Evolutionary conservation across 2,329 filamentous ascomycete species (phyloP).

Genomic region (Hypocrella siamensis): DNA sequence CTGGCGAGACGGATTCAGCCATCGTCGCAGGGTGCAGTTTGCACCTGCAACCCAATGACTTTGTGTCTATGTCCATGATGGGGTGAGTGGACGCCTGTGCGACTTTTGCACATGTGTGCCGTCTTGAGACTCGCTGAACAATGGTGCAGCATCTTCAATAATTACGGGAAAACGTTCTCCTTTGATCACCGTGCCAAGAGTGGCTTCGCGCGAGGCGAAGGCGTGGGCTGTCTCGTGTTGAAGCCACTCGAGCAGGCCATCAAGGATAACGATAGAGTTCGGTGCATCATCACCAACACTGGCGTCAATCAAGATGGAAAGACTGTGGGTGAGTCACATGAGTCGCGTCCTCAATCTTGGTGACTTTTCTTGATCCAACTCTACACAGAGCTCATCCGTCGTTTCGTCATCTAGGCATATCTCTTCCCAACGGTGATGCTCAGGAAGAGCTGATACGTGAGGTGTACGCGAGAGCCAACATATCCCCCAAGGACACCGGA

Average conservation of each 20-base stretch:
- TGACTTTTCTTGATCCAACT: not conserved
- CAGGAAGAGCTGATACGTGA: constrained; percentile 25
- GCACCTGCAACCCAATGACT: constrained; percentile 27
- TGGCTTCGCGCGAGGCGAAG: constrained; percentile 48
- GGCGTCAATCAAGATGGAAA: constrained; percentile 41
- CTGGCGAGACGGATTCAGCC: constrained; percentile 28
- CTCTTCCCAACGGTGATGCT: constrained; percentile 34
- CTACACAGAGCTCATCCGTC: no score
- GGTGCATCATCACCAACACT: constrained; percentile 32
- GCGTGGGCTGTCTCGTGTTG: constrained; percentile 36
- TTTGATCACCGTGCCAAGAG: constrained; percentile 11
- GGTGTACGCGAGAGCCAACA: constrained; percentile 15
- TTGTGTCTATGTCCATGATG: constrained; percentile 14
- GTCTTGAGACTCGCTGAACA: not conserved
- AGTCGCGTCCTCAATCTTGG: not conserved
- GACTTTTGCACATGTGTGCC: not conserved
- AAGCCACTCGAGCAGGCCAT: constrained; percentile 41
- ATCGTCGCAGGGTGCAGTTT: constrained; percentile 32
- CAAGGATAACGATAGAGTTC: constrained; percentile 36
- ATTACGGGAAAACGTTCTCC: constrained; percentile 33
- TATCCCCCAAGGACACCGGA: constrained; percentile 14
- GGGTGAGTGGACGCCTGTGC: constrained; percentile 7
- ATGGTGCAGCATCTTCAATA: constrained; percentile 21
- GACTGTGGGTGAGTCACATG: constrained; percentile 10
- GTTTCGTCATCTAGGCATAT: constrained; percentile 28